Conservation (phyloP, 2,329 filamentous ascomycete species). For the Didymella arachidicola region DNA sequence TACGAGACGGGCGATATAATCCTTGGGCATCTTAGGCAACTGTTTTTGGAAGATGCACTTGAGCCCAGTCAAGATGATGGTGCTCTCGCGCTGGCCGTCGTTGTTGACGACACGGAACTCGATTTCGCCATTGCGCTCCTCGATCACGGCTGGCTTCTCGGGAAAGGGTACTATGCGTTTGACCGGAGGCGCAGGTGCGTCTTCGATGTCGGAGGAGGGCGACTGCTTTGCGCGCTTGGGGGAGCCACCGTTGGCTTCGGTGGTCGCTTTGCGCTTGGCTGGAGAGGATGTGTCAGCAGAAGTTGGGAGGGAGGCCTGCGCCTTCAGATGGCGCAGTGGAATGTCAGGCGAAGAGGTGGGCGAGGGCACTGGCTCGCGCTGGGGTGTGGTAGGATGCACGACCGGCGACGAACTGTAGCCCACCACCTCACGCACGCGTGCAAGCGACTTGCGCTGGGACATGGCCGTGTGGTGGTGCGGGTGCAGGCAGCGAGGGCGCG, state of each 20-base stretch:
- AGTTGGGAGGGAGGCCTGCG: neutral
- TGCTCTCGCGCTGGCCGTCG: constrained; percentile 83
- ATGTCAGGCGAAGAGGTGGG: constrained; percentile 22
- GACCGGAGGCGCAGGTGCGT: constrained; percentile 51
- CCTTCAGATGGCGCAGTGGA: constrained; percentile 18
- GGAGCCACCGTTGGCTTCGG: constrained; percentile 67
- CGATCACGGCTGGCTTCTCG: constrained; percentile 91
- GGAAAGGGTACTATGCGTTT: constrained; percentile 81
- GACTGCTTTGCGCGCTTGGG: constrained; percentile 65
- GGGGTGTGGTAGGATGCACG: neutral
- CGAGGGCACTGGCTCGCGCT: constrained; percentile 6
- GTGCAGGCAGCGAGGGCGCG: neutral
- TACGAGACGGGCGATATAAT: constrained; percentile 96
- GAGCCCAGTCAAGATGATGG: constrained; percentile 92
- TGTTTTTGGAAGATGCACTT: constrained; percentile 99
- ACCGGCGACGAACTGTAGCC: constrained; percentile 32
- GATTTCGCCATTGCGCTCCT: constrained; percentile 93
- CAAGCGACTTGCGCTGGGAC: neutral
- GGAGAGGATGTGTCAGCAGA: constrained; percentile 28
- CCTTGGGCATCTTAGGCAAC: constrained; percentile 98
- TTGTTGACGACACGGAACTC: constrained; percentile 99
- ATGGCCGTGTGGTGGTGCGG: constrained; percentile 4
- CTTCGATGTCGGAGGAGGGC: constrained; percentile 44
- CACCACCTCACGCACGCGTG: constrained; percentile 26
- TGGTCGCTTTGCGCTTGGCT: constrained; percentile 78